Evolutionary conservation across 2,329 filamentous ascomycete species (phyloP).

Genomic region (Pestalotiopsis sp.): DNA sequence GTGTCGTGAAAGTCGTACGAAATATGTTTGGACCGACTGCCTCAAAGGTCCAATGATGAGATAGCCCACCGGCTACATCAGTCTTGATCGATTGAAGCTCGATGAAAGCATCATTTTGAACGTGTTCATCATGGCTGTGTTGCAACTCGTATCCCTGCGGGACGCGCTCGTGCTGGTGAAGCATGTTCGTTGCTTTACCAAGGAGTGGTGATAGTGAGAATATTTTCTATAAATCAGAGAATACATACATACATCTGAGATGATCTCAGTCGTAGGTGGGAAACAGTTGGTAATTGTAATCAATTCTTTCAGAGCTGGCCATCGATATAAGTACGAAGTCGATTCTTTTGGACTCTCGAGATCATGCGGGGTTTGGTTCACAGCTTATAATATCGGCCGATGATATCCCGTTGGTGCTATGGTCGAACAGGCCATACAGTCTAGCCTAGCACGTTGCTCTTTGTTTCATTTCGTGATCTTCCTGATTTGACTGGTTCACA

Average conservation of each 20-base stretch:
- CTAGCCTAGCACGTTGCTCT: not conserved
- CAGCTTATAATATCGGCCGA: not conserved
- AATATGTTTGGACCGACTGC: slow-evolving; percentile 65
- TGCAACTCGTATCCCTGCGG: slow-evolving; percentile 29
- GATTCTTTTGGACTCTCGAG: not conserved
- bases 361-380: not conserved
- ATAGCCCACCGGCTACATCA: slow-evolving; percentile 33
- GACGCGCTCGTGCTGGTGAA: slow-evolving; percentile 24
- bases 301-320: no score
- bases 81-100: slow-evolving; percentile 40
- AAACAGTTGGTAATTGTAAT: no score
- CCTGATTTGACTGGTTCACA: not conserved
- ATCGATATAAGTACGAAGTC: not conserved
- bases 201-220: not conserved
- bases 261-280: no score
- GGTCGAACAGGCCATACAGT: not conserved
- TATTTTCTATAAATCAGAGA: not conserved
- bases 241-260: no score
- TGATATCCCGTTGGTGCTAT: not conserved
- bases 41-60: slow-evolving; percentile 65
- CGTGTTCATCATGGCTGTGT: slow-evolving; percentile 1
- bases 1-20: slow-evolving; percentile 67
- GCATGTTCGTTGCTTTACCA: slow-evolving; percentile 17
- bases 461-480: not conserved
- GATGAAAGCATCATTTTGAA: slow-evolving; percentile 30